Conservation (phyloP, 2,329 filamentous ascomycete species). For the Aspergillaceae sp. region DNA sequence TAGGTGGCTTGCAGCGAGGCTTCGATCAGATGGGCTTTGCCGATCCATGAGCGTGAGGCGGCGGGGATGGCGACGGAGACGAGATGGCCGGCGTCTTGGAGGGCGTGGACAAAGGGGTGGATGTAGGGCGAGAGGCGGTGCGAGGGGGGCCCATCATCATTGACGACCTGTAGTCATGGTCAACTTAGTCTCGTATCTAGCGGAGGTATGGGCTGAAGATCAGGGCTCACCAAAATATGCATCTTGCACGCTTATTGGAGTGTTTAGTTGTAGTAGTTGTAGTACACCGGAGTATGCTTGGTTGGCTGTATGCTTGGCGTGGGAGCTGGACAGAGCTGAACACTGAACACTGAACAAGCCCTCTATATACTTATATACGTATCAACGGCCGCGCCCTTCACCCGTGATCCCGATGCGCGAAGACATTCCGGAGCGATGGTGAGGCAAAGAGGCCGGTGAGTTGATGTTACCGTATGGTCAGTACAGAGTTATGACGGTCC, state of each 20-base stretch:
- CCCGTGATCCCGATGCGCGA: not conserved
- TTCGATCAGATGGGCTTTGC: constrained; percentile 89
- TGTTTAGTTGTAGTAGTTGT: no score
- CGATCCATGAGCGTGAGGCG: constrained; percentile 87
- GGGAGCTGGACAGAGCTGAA: not conserved
- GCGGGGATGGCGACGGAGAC: constrained; percentile 85
- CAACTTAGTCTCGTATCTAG: no score
- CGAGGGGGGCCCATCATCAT: constrained; percentile 70
- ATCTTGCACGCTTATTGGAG: constrained; percentile 16
- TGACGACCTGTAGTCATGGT: constrained; percentile 33
- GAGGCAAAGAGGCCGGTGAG: not conserved
- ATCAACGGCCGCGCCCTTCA: not conserved
- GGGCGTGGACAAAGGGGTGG: constrained; percentile 58
- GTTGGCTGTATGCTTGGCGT: constrained; percentile 7
- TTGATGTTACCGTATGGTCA: not conserved
- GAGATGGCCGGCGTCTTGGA: constrained; percentile 63
- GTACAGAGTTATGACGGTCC: not conserved
- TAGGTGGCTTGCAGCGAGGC: constrained; percentile 71
- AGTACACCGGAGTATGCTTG: not conserved
- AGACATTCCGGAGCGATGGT: not conserved
- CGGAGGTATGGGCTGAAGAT: no score
- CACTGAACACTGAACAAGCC: not conserved
- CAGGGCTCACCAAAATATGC: constrained; percentile 39
- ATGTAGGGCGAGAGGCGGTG: constrained; percentile 65
- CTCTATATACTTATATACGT: not conserved